Evolutionary conservation across 2,329 filamentous ascomycete species (phyloP).

Genomic region (Sphaerulina vaccinii): DNA sequence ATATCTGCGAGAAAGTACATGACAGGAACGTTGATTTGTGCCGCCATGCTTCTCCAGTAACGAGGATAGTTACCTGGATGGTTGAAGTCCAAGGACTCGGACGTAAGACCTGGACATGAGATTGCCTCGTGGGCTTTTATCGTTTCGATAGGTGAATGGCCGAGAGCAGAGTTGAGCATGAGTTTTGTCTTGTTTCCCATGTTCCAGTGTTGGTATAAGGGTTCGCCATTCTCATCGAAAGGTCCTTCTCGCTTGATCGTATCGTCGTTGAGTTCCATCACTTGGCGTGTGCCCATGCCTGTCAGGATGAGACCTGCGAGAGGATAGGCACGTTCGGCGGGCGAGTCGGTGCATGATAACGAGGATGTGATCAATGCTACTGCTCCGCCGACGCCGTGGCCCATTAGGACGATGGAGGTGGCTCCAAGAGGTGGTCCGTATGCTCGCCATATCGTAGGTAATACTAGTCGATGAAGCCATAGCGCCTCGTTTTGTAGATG

Average conservation of each 20-base stretch:
- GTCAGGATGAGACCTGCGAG: constrained; percentile 14
- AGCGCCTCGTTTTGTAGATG: constrained; percentile 16
- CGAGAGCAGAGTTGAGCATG: constrained; percentile 14
- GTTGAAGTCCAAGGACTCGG: constrained; percentile 15
- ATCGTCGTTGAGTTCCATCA: constrained; percentile 12
- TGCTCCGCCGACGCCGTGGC: constrained; percentile 11
- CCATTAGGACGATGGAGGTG: constrained; percentile 13
- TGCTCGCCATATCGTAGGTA: constrained; percentile 13
- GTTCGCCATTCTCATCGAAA: constrained; percentile 11
- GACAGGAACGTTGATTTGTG: constrained; percentile 15
- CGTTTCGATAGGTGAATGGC: constrained; percentile 13
- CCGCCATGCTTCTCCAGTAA: constrained; percentile 13
- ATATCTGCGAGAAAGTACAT: constrained; percentile 17
- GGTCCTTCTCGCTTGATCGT: constrained; percentile 3
- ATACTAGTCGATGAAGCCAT: constrained; percentile 16
- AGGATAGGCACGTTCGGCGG: constrained; percentile 6
- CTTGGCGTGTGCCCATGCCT: constrained; percentile 12
- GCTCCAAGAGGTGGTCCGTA: constrained; percentile 13
- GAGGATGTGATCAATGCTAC: constrained; percentile 12
- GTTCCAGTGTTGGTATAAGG: constrained; percentile 16
- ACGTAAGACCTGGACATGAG: constrained; percentile 12
- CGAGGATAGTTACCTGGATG: constrained; percentile 12
- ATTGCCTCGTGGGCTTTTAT: constrained; percentile 17
- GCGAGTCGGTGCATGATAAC: constrained; percentile 5
- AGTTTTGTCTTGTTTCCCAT: constrained; percentile 16